Evolutionary conservation across 176 grass and related monocot genomes (phyloP), one percentile per base, ranked within the genome.

Genomic region (Elaeis guineensis): DNA sequence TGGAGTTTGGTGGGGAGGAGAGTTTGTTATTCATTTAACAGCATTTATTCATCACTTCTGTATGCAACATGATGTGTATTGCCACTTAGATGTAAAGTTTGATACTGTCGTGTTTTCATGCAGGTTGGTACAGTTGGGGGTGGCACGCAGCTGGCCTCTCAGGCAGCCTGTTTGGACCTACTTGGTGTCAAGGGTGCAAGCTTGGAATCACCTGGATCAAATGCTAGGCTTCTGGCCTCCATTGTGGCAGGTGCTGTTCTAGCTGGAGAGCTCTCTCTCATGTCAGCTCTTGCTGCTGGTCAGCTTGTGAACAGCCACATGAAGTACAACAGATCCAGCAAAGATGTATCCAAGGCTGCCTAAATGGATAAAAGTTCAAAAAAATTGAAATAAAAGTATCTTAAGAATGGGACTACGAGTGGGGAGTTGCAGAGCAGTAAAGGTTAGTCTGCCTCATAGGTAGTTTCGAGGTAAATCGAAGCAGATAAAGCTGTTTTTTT

Each of bases 51-150:
- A 44, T 44, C 14, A 44, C 35, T 44, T 44, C 6, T 44, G 35
- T 44, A 12, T 3, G 11, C 8, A 44, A 12, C 35, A 14, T 44
- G 35, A 14, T 44, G 11, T 44, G 32, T 35, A 35, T 35, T 0
- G 6, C 32, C 32, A 35, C 11, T 44, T 12, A 44, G 12, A 44
- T 44, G 11, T 44, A 44, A 44, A 44, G 35, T 44, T 12, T 0
- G 1, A 14, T 44, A 14, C 9, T 44, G 8, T 44, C 2, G 12
- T 53, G 16, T 51, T 65, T 65, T 63, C 11, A 24, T 54, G 62
- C 81, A 98, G 93, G 93, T 98, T 76, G 93, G 87, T 62, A 98
- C 93, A 55, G 57, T 98, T 74, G 93, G 93, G 0, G 93, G 93
- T 16, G 93, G 84, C 65, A 98, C 93, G 74, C 81, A 89, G 73